phyloP scores from a whole-genome alignment of 2,329 filamentous ascomycete species.

The Fusarium sp. region DNA sequence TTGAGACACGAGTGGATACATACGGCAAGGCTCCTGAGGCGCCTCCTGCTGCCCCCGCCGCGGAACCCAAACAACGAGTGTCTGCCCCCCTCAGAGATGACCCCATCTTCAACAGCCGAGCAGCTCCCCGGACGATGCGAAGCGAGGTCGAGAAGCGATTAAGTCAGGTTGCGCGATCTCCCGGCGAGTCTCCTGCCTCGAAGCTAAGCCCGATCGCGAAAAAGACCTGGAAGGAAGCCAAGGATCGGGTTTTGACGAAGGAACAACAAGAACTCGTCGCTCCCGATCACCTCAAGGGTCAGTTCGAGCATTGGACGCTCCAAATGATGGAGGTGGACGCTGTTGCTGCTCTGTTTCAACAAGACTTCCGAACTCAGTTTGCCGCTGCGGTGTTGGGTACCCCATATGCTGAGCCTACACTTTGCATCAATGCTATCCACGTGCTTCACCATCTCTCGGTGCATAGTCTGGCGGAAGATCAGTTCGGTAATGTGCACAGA shows the following conservation, averaged over 20 bases:
- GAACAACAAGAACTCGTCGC: constrained; percentile 68
- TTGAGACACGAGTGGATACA: constrained; percentile 76
- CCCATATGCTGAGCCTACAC: constrained; percentile 76
- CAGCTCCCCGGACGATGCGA: constrained; percentile 56
- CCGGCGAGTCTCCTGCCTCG: constrained; percentile 63
- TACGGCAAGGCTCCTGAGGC: constrained; percentile 63
- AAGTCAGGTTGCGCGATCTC: constrained; percentile 59
- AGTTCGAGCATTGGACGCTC: constrained; percentile 63
- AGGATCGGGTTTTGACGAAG: constrained; percentile 63
- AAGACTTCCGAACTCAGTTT: constrained; percentile 75
- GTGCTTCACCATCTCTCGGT: constrained; percentile 78
- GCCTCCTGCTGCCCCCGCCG: constrained; percentile 51
- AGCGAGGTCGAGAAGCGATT: constrained; percentile 62
- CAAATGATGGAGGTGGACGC: constrained; percentile 62
- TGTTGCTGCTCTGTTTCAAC: constrained; percentile 77
- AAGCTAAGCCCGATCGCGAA: constrained; percentile 66
- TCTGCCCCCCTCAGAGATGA: constrained; percentile 61
- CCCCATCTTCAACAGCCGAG: constrained; percentile 59
- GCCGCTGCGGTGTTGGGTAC: constrained; percentile 77
- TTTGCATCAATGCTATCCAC: constrained; percentile 79
- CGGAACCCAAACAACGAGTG: constrained; percentile 52
- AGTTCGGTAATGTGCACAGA: constrained; percentile 86
- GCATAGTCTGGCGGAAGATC: constrained; percentile 82
- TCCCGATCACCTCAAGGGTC: constrained; percentile 62
- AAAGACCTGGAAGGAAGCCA: constrained; percentile 62